phyloP scores from a whole-genome alignment of 192 early-diverging fungal genomes.

The Coemansia sp. region DNA sequence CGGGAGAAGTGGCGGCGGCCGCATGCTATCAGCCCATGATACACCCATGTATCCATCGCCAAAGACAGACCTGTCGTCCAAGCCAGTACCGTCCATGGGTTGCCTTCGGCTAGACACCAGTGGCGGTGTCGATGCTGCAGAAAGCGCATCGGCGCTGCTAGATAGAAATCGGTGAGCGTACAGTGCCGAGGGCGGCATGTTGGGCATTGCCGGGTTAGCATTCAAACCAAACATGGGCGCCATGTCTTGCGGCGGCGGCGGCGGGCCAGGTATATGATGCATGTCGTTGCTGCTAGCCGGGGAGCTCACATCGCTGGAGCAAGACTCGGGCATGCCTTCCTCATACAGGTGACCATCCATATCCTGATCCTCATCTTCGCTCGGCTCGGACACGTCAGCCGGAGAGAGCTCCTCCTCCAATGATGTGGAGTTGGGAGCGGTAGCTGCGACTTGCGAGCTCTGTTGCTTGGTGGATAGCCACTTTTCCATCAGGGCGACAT shows the following conservation, averaged over 20 bases:
- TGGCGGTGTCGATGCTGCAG: constrained; percentile 8
- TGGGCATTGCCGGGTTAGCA: background rate
- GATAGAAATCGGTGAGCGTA: constrained; percentile 1
- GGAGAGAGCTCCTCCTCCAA: background rate
- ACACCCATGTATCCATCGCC: background rate
- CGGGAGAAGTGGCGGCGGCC: constrained; percentile 12
- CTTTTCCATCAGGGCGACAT: constrained; percentile 40
- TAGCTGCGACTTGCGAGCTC: background rate
- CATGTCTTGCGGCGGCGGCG: background rate
- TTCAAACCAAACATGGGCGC: background rate
- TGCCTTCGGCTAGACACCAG: background rate
- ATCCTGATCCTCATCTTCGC: background rate
- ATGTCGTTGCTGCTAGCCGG: constrained; percentile 4
- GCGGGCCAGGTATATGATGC: constrained; percentile 3
- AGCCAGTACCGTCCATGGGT: background rate
- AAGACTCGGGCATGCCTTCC: background rate
- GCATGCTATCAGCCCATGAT: constrained; percentile 3
- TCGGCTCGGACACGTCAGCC: background rate
- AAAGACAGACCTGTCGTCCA: background rate
- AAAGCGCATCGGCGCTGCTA: constrained; percentile 1
- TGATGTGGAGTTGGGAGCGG: background rate
- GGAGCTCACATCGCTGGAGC: constrained; percentile 6
- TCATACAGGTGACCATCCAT: background rate
- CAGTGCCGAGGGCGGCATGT: background rate
- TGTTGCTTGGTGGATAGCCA: constrained; percentile 23